Percentiles rank a stretch among this genome's conserved stretches.
Conservation (phyloP, 306 rosid species). For the Corylus avellana region DNA sequence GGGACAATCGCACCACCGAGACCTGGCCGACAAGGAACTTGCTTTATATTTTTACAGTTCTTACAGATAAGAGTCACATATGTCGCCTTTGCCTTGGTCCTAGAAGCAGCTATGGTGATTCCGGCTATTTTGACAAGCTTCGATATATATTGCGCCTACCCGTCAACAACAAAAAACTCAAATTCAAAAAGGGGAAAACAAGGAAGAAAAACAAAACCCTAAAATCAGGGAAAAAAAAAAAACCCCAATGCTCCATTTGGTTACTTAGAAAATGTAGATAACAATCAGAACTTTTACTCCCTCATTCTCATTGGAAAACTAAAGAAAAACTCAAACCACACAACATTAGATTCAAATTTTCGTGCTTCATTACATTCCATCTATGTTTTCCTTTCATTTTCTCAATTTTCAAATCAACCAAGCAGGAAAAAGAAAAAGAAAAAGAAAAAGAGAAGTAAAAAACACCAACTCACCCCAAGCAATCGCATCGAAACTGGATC, state of each 20-base stretch:
- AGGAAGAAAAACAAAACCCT: background rate
- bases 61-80: constrained; percentile 86
- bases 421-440: background rate
- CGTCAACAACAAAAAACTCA: background rate
- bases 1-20: constrained; percentile 99
- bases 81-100: constrained; percentile 96
- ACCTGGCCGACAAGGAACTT: constrained; percentile 92
- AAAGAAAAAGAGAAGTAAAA: background rate
- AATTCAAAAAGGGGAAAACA: background rate
- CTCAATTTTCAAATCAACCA: constrained; percentile 5
- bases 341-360: constrained; percentile 1
- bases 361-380: background rate
- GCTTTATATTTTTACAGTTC: constrained; percentile 76
- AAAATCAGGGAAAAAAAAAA: background rate
- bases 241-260: background rate
- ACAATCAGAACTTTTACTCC: background rate
- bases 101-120: constrained; percentile 94
- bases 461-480: constrained; percentile 66
- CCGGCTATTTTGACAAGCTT: constrained; percentile 88
- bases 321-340: background rate
- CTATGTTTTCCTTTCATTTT: background rate
- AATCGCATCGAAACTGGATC: constrained; percentile 76
- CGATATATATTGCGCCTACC: constrained; percentile 81
- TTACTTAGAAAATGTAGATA: too few species aligned
- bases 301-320: background rate